Base-by-base conservation (phyloP, 1,284 basidiomycete species). In the Microbotryomycetes sp. region DNA sequence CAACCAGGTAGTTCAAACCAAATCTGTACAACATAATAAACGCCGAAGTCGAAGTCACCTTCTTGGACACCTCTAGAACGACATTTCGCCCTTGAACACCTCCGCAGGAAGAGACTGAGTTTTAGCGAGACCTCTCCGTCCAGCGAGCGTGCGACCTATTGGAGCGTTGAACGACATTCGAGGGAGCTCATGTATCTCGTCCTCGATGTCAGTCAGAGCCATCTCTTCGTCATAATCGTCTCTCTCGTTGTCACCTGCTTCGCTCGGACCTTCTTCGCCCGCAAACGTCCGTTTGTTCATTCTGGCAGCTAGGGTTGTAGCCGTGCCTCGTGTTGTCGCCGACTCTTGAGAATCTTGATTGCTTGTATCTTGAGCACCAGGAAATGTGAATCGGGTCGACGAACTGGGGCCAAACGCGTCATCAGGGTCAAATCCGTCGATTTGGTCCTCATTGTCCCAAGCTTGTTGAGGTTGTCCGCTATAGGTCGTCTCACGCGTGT, bases 401-500 rank as follows among this genome's bases (percentile, higher is more conserved):
- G 26, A 26, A 19, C 28, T 15, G 15, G 50, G 16, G 6, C 58
- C 59, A 29, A 60, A 58, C 15, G 60, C 66, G 9, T 68, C 64
- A 59, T 68, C 66, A 7, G 65, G 42, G 54, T 65, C 64, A 53
- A 68, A 68, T 22, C 66, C 64, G 36, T 65, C 66, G 3, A 49
- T 60, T 5, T 52, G 63, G 4, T 36, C 65, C 15, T 48, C 53
- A n/a, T 46, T n/a, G 15, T 12, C 53, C 26, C 12, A 31, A 16
- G 16, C 49, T 2, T 5, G 25, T 15, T 50, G 16, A 23, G 16
- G 49, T 23, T 42, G 36, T 9, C 36, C 36, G 36, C 12, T 19
- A 42, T 12, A 42, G 36, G 22, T 42, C 2, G n/a, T 30, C 25
- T 14, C 19, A 19, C 3, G 1, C n/a, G 42, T 22, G n/a, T 14